Percentiles rank a stretch among this genome's conserved stretches.
Evolutionary conservation across 495 filamentous ascomycete genomes (phyloP).

Genomic region (Penicillium lividum): DNA sequence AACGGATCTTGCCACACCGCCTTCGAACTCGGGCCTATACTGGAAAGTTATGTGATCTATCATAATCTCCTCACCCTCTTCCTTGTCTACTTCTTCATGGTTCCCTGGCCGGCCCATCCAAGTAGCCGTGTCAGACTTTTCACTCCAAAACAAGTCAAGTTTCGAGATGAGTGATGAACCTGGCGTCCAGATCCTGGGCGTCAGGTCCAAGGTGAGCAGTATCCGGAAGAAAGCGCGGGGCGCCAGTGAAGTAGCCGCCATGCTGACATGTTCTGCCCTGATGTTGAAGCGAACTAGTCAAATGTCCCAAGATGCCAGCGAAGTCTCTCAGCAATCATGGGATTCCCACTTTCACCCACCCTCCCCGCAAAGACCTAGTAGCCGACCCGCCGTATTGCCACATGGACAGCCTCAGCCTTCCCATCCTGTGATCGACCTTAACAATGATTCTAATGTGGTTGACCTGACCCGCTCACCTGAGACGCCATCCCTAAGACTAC

Average conservation of each 20-base stretch:
- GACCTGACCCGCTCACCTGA: slow-evolving; percentile 57
- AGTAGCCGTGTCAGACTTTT: slow-evolving; percentile 3
- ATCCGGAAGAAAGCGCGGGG: slow-evolving; percentile 25
- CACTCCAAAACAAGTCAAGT: background rate
- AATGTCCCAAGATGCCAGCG: slow-evolving; percentile 36
- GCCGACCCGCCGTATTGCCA: slow-evolving; percentile 25
- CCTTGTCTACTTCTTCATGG: slow-evolving; percentile 6
- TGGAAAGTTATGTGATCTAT: background rate
- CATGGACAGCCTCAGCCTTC: slow-evolving; percentile 25
- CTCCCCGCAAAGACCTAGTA: slow-evolving; percentile 14
- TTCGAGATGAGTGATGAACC: slow-evolving; percentile 41
- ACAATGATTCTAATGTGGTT: slow-evolving; percentile 35
- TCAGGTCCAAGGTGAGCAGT: slow-evolving; percentile 43
- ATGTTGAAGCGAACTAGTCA: slow-evolving; percentile 37
- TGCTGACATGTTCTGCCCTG: slow-evolving; percentile 11
- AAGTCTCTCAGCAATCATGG: slow-evolving; percentile 24
- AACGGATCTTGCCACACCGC: slow-evolving; percentile 15
- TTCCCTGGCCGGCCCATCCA: background rate
- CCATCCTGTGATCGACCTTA: too few species aligned
- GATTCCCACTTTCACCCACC: slow-evolving; percentile 23
- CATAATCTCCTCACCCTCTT: slow-evolving; percentile 3
- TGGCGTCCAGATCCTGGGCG: slow-evolving; percentile 40
- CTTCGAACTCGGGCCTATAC: slow-evolving; percentile 16
- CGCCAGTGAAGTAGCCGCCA: slow-evolving; percentile 12
- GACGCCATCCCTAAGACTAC: slow-evolving; percentile 28